Evolutionary conservation across 345 rosid genomes (phyloP).

Genomic region (Hypericum androsaemum): DNA sequence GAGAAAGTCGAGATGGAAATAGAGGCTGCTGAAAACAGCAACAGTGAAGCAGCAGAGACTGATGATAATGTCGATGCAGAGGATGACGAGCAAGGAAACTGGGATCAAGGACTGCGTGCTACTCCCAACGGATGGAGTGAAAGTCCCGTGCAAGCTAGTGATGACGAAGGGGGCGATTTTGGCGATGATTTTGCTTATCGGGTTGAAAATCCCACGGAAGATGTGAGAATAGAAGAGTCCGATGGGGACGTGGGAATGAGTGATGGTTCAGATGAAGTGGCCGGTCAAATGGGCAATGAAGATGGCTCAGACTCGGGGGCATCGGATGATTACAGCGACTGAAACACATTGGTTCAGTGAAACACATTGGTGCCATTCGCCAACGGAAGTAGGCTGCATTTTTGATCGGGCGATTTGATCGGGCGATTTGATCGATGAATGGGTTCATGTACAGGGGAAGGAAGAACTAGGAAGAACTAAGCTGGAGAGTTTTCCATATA

Average conservation of each 20-base stretch:
- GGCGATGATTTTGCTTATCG: constrained; percentile 22
- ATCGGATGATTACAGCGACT: constrained; percentile 77
- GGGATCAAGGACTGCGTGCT: constrained; percentile 36
- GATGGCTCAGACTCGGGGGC: constrained; percentile 36
- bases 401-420: constrained; percentile 17
- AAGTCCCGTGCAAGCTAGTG: constrained; percentile 37
- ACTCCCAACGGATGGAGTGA: constrained; percentile 41
- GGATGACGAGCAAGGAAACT: constrained; percentile 40
- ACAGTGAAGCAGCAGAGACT: constrained; percentile 52
- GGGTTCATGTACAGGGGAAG: constrained; percentile 1
- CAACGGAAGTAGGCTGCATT: constrained; percentile 9
- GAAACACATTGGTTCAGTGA: constrained; percentile 6
- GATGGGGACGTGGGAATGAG: constrained; percentile 27
- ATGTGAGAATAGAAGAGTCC: constrained; percentile 25
- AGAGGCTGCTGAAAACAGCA: constrained; percentile 49
- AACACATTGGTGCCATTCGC: constrained; percentile 7
- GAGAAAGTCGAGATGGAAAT: constrained; percentile 27
- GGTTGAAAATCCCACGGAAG: constrained; percentile 12
- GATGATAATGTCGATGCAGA: constrained; percentile 51
- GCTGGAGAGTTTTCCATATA: too few relatives aligned
- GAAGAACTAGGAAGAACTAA: not conserved
- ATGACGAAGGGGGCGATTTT: constrained; percentile 47
- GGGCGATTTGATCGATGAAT: constrained; percentile 12
- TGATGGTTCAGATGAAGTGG: constrained; percentile 40
- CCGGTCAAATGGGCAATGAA: constrained; percentile 23